Evolutionary conservation across 2,329 filamentous ascomycete species (phyloP).

Genomic region (Cladophialophora exuberans): DNA sequence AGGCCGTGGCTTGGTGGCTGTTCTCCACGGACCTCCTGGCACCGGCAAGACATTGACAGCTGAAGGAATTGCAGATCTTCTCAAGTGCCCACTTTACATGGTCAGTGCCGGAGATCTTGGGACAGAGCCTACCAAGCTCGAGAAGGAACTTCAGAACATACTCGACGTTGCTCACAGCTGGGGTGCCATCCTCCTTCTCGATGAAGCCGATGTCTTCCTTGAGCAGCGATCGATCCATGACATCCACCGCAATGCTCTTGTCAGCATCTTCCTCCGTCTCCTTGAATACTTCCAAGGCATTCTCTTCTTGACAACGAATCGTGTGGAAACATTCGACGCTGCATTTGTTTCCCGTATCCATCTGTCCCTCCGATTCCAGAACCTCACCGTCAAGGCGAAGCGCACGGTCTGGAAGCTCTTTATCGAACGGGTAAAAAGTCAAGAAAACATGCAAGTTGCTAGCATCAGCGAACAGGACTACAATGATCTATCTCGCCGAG

Average conservation of each 20-base stretch:
- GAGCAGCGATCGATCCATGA: constrained; percentile 83
- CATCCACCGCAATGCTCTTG: constrained; percentile 81
- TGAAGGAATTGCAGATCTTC: constrained; percentile 80
- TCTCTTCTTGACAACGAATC: constrained; percentile 85
- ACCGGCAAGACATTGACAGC: constrained; percentile 89
- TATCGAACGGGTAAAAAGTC: constrained; percentile 69
- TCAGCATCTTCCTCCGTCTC: constrained; percentile 82
- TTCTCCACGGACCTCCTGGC: constrained; percentile 82
- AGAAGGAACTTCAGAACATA: constrained; percentile 78
- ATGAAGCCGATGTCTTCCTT: constrained; percentile 83
- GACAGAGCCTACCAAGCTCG: constrained; percentile 73
- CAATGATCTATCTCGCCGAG: constrained; percentile 66
- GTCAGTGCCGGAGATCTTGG: constrained; percentile 81
- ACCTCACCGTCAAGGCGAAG: constrained; percentile 72
- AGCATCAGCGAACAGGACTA: constrained; percentile 47
- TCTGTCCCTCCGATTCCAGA: constrained; percentile 79
- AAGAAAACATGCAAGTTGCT: constrained; percentile 60
- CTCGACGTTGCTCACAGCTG: constrained; percentile 83
- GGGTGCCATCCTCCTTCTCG: constrained; percentile 82
- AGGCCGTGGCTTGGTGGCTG: constrained; percentile 79
- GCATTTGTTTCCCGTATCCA: constrained; percentile 81
- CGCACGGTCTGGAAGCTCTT: constrained; percentile 84
- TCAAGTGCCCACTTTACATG: constrained; percentile 81
- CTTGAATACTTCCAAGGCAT: constrained; percentile 94
- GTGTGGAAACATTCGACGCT: constrained; percentile 84